Evolutionary conservation across 768 basidiomycete species (phyloP).

Genomic region (Kwoniella mangroviensis): DNA sequence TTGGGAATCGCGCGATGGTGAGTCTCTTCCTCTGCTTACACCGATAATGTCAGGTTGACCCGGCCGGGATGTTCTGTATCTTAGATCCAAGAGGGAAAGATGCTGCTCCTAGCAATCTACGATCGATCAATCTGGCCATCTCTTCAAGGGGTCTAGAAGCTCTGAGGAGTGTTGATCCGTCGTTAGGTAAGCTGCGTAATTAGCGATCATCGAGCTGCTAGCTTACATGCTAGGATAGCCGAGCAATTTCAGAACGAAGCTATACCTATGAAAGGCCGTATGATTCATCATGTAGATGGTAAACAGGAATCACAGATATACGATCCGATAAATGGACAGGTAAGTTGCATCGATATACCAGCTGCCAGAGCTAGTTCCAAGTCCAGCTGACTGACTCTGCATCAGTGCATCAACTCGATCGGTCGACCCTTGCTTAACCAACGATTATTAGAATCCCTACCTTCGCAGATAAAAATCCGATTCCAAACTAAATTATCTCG

Average conservation of each 20-base stretch:
- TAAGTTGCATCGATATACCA: slow-evolving; percentile 56
- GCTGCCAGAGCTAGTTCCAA: no score
- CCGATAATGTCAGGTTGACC: no score
- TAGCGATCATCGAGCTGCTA: not conserved
- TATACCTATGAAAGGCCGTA: slow-evolving; percentile 93
- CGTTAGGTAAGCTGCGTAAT: slow-evolving; percentile 40
- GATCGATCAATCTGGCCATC: slow-evolving; percentile 95
- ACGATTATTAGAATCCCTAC: slow-evolving; percentile 75
- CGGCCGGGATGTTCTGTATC: not conserved
- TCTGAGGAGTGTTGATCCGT: slow-evolving; percentile 73
- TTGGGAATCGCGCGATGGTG: slow-evolving; percentile 56
- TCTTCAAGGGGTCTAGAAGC: slow-evolving; percentile 92
- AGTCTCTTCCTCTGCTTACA: not conserved
- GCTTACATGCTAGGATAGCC: slow-evolving; percentile 44
- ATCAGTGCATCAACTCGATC: slow-evolving; percentile 92
- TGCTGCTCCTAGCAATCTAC: slow-evolving; percentile 53
- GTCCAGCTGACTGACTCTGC: no score
- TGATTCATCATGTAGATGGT: slow-evolving; percentile 83
- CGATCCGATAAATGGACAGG: slow-evolving; percentile 81
- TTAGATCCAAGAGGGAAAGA: slow-evolving; percentile 51
- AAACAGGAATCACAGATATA: slow-evolving; percentile 80
- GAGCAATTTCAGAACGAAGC: slow-evolving; percentile 64
- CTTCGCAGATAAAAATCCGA: slow-evolving; percentile 68
- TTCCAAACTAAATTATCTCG: slow-evolving; percentile 81
- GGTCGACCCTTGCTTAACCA: slow-evolving; percentile 86